Base-by-base conservation (phyloP, 2,329 filamentous ascomycete species). In the Pseudogymnoascus sp. region DNA sequence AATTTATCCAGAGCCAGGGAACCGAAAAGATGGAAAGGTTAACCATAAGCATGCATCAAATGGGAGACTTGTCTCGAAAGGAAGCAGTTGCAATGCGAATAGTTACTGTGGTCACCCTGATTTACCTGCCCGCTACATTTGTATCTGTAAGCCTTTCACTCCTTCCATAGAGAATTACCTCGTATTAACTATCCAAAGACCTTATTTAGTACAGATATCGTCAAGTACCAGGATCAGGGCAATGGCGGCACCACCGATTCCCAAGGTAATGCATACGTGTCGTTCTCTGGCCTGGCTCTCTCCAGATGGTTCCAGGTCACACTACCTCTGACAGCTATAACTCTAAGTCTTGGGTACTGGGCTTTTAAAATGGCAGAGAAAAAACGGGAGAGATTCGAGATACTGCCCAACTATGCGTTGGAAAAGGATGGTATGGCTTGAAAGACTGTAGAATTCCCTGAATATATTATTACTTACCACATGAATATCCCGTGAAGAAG, bases 171-270 rank as follows among this genome's bases (percentile, higher is more conserved):
- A 8, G 37, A n/a, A 14, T 4, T 6, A n/a, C 4, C 14, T 33
- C 8, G 1, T 62, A 56, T n/a, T 62, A 26, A 50, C 8, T 1
- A 37, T 31, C 24, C 38, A 1, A 37, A 76, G 71, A 77, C 76
- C 1, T 75, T 78, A 61, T 78, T 78, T 64, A 73, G 74, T 50
- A 77, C 75, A 0, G 75, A 77, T 53, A 68, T 77, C 8, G 62
- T 77, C 12, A 75, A 74, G 63, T 77, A 72, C 61, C 74, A 75
- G 62, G 66, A 71, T 38, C 26, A 56, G 14, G 40, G 62, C 22
- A 26, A 12, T 26, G 14, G 22, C 19, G 38, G 31, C 19, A 53
- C 31, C 4, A 16, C 6, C 50, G 22, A 14, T 22, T 24, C 19
- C 12, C 14, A 4, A 10, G 14, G 24, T 3, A 31, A 31, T 2